phyloP scores from a whole-genome alignment of 163 green algal genomes.

The Prototheca wickerhamii region DNA sequence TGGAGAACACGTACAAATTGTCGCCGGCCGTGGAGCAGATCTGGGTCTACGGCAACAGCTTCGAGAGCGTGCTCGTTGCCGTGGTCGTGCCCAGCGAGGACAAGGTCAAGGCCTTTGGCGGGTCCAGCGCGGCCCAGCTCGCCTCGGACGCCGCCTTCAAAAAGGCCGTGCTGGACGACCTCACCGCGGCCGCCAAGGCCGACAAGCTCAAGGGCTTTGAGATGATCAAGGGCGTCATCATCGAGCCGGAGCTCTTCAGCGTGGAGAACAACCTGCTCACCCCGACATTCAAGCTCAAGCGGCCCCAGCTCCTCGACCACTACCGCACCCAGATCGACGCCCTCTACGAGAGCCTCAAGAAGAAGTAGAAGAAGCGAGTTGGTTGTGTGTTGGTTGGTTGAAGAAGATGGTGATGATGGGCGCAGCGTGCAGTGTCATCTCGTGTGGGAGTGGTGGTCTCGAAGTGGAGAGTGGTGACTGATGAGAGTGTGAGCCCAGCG shows the following conservation, averaged over 20 bases:
- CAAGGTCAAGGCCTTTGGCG: background rate
- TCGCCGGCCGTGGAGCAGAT: slow-evolving; percentile 56
- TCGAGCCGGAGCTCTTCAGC: slow-evolving; percentile 31
- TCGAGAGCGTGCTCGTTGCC: slow-evolving; percentile 50
- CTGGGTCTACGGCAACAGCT: slow-evolving; percentile 69
- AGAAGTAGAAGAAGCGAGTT: background rate
- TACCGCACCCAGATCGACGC: slow-evolving; percentile 49
- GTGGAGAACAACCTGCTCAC: slow-evolving; percentile 64
- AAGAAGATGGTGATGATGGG: too few relatives aligned
- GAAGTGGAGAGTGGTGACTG: background rate
- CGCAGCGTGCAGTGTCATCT: too few relatives aligned
- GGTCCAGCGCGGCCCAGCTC: slow-evolving; percentile 22
- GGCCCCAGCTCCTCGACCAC: slow-evolving; percentile 48
- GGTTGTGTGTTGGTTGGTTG: background rate
- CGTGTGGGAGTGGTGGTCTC: too few relatives aligned
- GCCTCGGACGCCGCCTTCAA: slow-evolving; percentile 29
- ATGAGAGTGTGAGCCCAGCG: too few relatives aligned
- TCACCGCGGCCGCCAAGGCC: slow-evolving; percentile 59
- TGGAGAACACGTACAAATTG: slow-evolving; percentile 88
- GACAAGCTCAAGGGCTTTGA: slow-evolving; percentile 82
- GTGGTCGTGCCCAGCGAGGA: slow-evolving; percentile 29
- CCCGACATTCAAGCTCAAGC: slow-evolving; percentile 71
- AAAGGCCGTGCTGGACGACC: slow-evolving; percentile 47
- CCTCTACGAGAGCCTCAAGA: slow-evolving; percentile 26
- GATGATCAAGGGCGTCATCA: slow-evolving; percentile 32